phyloP scores from a whole-genome alignment of 495 filamentous ascomycete genomes.

The Xylaria scruposa region DNA sequence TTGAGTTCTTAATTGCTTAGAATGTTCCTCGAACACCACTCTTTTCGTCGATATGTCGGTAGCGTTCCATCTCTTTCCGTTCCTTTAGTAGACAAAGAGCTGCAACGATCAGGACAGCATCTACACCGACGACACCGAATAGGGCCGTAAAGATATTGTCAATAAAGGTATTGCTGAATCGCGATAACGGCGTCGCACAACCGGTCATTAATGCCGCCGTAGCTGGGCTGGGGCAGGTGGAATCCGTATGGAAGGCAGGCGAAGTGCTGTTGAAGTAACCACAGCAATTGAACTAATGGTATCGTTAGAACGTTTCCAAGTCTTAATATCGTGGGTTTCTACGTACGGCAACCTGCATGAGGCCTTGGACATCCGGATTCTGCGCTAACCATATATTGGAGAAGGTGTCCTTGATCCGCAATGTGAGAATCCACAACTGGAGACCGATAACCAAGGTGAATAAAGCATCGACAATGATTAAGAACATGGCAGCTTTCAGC shows the following conservation, averaged over 20 bases:
- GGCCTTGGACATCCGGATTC: constrained; percentile 56
- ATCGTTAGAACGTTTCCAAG: constrained; percentile 30
- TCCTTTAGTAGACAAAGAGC: constrained; percentile 74
- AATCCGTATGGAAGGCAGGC: constrained; percentile 67
- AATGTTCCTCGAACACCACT: constrained; percentile 53
- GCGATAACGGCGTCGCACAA: constrained; percentile 66
- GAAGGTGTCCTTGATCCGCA: constrained; percentile 66
- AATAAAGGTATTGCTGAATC: constrained; percentile 69
- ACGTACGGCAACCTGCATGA: constrained; percentile 70
- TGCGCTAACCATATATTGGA: constrained; percentile 62
- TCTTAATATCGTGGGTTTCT: neutral
- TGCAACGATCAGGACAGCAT: constrained; percentile 66
- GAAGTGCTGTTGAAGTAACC: constrained; percentile 72
- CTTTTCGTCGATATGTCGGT: constrained; percentile 77
- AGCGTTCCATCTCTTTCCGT: constrained; percentile 73
- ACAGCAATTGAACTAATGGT: constrained; percentile 71
- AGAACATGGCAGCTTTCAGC: constrained; percentile 65
- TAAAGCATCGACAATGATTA: constrained; percentile 63
- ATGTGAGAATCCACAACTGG: constrained; percentile 71
- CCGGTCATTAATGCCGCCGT: constrained; percentile 69
- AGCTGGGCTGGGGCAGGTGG: constrained; percentile 64
- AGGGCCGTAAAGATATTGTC: constrained; percentile 76
- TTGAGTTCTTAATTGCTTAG: constrained; percentile 19
- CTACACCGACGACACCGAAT: constrained; percentile 76
- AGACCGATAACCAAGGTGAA: constrained; percentile 72